Evolutionary conservation across 2,329 filamentous ascomycete species (phyloP).

Genomic region (Colletotrichum falcatum): DNA sequence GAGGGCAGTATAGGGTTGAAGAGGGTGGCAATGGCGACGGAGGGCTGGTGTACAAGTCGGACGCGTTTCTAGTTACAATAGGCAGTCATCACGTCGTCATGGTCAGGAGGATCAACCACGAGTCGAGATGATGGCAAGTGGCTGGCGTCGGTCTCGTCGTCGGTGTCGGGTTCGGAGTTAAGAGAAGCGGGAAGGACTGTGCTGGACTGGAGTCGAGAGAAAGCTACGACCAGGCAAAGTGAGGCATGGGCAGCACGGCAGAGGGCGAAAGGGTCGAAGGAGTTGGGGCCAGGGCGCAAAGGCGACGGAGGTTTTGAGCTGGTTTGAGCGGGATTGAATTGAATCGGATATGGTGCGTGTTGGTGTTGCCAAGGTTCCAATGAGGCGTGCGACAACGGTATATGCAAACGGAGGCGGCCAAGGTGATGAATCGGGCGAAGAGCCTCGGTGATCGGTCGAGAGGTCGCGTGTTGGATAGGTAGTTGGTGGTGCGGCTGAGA

Average conservation of each 20-base stretch:
- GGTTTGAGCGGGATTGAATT: background rate
- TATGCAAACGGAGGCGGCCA: background rate
- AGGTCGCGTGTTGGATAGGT: slow-evolving; percentile 6
- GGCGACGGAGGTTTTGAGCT: background rate
- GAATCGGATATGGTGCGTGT: background rate
- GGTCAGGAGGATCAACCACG: slow-evolving; percentile 9
- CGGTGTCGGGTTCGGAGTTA: slow-evolving; percentile 20
- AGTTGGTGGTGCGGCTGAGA: background rate
- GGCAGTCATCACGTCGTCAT: slow-evolving; percentile 35
- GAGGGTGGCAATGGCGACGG: background rate
- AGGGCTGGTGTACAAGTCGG: background rate
- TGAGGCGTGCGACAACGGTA: background rate
- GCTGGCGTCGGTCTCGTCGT: slow-evolving; percentile 17
- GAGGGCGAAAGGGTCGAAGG: background rate
- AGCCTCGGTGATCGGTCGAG: slow-evolving; percentile 4
- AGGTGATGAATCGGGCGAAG: slow-evolving; percentile 3
- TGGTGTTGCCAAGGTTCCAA: background rate
- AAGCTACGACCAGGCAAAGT: slow-evolving; percentile 18
- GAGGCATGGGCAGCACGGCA: slow-evolving; percentile 17
- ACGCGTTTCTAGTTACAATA: slow-evolving; percentile 25
- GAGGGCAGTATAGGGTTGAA: background rate
- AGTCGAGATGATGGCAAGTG: slow-evolving; percentile 5
- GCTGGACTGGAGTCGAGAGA: slow-evolving; percentile 4
- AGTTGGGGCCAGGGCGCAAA: slow-evolving; percentile 5
- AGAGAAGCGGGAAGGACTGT: slow-evolving; percentile 15